Conservation (phyloP, 805 yeast genomes). For the Nakazawaea ishiwadae region DNA sequence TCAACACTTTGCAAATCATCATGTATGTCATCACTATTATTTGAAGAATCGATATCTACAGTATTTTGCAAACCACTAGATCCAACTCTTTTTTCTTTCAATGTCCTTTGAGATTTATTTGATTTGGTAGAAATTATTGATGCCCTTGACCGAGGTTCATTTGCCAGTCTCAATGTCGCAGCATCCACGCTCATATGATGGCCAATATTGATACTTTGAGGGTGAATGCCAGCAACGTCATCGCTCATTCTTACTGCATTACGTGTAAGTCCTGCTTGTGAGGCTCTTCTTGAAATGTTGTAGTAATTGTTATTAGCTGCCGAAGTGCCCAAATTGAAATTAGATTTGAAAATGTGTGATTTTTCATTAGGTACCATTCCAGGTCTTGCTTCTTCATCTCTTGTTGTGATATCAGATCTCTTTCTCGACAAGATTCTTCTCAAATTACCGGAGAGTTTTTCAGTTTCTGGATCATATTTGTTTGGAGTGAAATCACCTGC, state of each 20-base stretch:
- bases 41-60: background rate
- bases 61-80: too few species aligned
- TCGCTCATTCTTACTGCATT: slow-evolving; percentile 39
- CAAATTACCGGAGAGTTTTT: slow-evolving; percentile 21
- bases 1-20: background rate
- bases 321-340: slow-evolving; percentile 5
- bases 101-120: background rate
- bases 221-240: slow-evolving; percentile 39
- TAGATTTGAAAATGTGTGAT: background rate
- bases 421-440: slow-evolving; percentile 22
- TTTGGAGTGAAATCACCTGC: slow-evolving; percentile 20
- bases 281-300: slow-evolving; percentile 10
- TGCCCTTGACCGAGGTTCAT: too few species aligned
- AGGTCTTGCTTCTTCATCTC: slow-evolving; percentile 20
- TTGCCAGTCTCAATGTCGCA: background rate
- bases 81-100: too few species aligned
- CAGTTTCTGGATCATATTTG: slow-evolving; percentile 21
- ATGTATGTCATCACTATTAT: background rate
- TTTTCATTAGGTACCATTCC: background rate
- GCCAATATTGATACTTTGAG: slow-evolving; percentile 16
- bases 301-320: slow-evolving; percentile 2
- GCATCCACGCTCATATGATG: slow-evolving; percentile 2
- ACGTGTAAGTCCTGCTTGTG: slow-evolving; percentile 33
- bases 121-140: background rate
- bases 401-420: slow-evolving; percentile 12